Evolutionary conservation across 78 protist genomes (phyloP).

Genomic region (slime mould (Dictyostelium discoideum)): dicty_2.7 NC_007091.3:5002501-5003000

Average conservation of each 20-base stretch:
- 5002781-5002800: neutral
- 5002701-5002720: conserved; percentile 48
- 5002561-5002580: conserved; percentile 71
- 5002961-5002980: conserved; percentile 58
- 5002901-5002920: neutral
- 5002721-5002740: conserved; percentile 43
- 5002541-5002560: conserved; percentile 67
- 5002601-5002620: conserved; percentile 32
- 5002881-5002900: neutral
- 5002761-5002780: neutral
- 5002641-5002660: conserved; percentile 51
- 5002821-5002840: neutral
- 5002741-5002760: conserved; percentile 11
- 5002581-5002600: conserved; percentile 50
- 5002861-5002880: too few relatives aligned
- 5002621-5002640: conserved; percentile 43
- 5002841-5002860: neutral
- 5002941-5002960: conserved; percentile 29
- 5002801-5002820: neutral
- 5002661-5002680: conserved; percentile 62
- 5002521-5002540: conserved; percentile 18
- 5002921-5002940: conserved; percentile 21
- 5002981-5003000: conserved; percentile 71
- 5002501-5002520: conserved; percentile 35
- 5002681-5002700: conserved; percentile 34